Base-by-base conservation (phyloP, 2,329 filamentous ascomycete genomes). In the Tricladium varicosporioides region DNA sequence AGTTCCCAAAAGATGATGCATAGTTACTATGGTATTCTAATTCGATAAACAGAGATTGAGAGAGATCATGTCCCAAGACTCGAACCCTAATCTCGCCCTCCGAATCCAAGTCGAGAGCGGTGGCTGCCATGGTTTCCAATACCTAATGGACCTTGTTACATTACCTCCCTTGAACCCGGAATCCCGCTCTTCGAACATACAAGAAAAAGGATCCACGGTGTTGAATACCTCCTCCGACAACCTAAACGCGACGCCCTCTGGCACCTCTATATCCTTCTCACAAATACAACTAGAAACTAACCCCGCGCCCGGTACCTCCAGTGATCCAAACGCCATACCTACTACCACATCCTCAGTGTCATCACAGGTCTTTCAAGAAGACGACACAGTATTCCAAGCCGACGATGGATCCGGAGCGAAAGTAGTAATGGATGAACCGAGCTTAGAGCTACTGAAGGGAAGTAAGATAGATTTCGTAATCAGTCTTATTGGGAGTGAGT, bases 121-220 rank as follows among this genome's bases (percentile, higher is more conserved):
- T 62, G 94, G 94, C 55, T 99, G 94, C 73, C 94, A 99, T 74
- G 94, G 94, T 50, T 99, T 99, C 73, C 94, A 99, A 72, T 99
- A 99, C 71, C 77, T 96, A 48, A 96, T 99, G 90, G 90, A 87
- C 14, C 80, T 97, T 3, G 87, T 91, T 2, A 84, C 82, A 0
- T 74, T 87, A 67, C 74, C 1, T 63, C 70, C 5, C 65, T 53
- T 80, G 5, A 36, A 15, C 47, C n/a, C 45, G 36, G 22, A 31
- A 27, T 40, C 48, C 7, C 2, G 31, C 14, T 31, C 11, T 36
- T n/a, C 13, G 8, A n/a, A 18, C 10, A 9, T 51, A 9, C 31
- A 47, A 45, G 48, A 60, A 48, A 60, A 62, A 54, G 40, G 53
- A n/a, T 52, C 63, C 2, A 56, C 59, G 14, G 60, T 60, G 16